Evolutionary conservation across 2,329 filamentous ascomycete genomes (phyloP), one percentile per base, ranked within the genome.

Genomic region (Beauveria sp.): DNA sequence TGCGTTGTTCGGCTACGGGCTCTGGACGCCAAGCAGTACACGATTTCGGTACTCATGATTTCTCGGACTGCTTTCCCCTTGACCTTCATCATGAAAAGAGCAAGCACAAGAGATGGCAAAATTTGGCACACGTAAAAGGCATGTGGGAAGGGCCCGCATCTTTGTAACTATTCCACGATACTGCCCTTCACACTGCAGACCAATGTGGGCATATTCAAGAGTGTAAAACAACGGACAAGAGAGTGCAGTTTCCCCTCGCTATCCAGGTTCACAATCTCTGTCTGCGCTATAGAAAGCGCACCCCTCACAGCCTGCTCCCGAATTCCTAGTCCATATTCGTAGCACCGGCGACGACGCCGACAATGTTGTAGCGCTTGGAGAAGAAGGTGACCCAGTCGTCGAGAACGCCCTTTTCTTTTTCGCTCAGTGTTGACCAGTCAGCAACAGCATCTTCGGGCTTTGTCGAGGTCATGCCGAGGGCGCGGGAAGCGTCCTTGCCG

Each of bases 351-450:
- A 89, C 84, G 61, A 80, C 73, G 16, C 91, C 91, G 52, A 96
- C 86, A 56, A 97, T 84, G 69, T 96, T 97, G 78, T 99, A 99
- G 62, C 94, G 83, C 79, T 97, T 99, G 67, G 89, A 91, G 76
- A 99, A 99, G 77, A 96, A 99, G 2, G 89, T 96, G 65, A 88
- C 85, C 94, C 94, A 99, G 73, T 99, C 94, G 59, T 93, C 83
- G 63, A 99, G 77, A 3, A 89, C 87, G 28, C 84, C 85, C 78
- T 94, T 91, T 73, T 97, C 87, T 75, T 94, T 92, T 24, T 96
- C 92, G 16, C 81, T 80, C 56, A 99, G 79, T 69, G 92, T 89
- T 62, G 88, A 80, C 89, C 91, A 97, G 55, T 97, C 88, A 2
- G 94, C 79, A 37, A 79, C 79, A 65, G 91, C 93, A 67, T 97